These are phyloP conservation scores for Pelargonium citronellum DNA, from an alignment of 441 rosid genomes.

Conservation along the genomic window DNA sequence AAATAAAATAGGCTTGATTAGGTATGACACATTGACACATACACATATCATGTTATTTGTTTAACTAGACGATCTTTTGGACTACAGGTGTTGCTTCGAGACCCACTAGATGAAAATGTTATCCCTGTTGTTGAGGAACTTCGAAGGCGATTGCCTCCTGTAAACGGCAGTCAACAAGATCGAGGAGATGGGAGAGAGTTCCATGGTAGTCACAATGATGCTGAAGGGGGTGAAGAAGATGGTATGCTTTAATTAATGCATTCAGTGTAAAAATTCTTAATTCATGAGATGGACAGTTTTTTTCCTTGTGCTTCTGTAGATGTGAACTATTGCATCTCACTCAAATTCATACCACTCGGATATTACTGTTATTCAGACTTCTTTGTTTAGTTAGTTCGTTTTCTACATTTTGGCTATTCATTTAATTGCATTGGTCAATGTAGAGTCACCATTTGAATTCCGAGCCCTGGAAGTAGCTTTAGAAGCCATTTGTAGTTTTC, in stretches of 20 bases:
- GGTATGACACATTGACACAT: not conserved
- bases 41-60: not conserved
- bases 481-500: slow-evolving; percentile 91
- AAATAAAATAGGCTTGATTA: not conserved
- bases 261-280: not conserved
- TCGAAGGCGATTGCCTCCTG: slow-evolving; percentile 62
- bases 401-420: slow-evolving; percentile 20
- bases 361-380: not conserved
- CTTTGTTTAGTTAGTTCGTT: not conserved
- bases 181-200: slow-evolving; percentile 53
- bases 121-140: slow-evolving; percentile 88
- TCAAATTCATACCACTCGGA: not conserved
- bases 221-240: slow-evolving; percentile 76
- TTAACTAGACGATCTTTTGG: slow-evolving; percentile 8
- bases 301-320: not conserved
- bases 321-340: not conserved
- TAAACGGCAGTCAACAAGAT: slow-evolving; percentile 26
- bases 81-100: slow-evolving; percentile 73
- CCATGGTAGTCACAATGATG: slow-evolving; percentile 44
- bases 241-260: slow-evolving; percentile 37
- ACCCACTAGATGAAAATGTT: slow-evolving; percentile 71
- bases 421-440: slow-evolving; percentile 20
- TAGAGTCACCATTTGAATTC: slow-evolving; percentile 92
- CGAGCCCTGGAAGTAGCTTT: slow-evolving; percentile 88
- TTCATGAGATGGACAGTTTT: not conserved